Base-by-base conservation (phyloP, 768 basidiomycete genomes). In the Tremella fuciformis region DNA sequence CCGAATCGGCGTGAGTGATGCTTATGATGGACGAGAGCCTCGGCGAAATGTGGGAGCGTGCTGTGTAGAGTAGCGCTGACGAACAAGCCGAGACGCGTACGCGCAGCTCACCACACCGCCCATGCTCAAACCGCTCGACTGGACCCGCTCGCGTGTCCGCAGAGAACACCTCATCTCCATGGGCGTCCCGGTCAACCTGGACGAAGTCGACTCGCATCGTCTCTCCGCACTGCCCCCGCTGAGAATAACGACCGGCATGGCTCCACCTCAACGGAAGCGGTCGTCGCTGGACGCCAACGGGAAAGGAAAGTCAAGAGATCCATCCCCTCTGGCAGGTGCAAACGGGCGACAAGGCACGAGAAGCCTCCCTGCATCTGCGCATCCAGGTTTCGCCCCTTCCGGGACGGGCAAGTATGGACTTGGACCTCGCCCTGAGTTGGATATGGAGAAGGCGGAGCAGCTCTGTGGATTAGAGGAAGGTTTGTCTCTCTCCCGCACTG, bases 151-250 rank as follows among this genome's bases (percentile, higher is more conserved):
- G 57, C 84, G 88, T 44, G 91, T 91, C 73, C 84, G 93, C 56
- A 81, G 91, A 49, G 90, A 91, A 71, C 90, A 96, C 69, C 81
- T 97, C 49, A 94, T 94, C 60, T 79, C 89, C 13, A 84, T 97
- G 22, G 93, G 93, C 21, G 86, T 97, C 47, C 93, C 93, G 2
- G 89, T 97, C 53, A 97, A 97, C 71, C 81, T 97, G 6, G 93
- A 97, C 73, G 93, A 97, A 79, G 72, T 76, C 29, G 72, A 74
- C 25, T 70, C 76, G 0, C 71, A 75, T 41, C 62, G 66, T 19
- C 53, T 70, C 2, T 63, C 75, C 1, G 58, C 75, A 1, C 80
- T 94, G 37, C 92, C 92, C 2, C 82, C 86, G 18, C 80, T 94
- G 42, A 85, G 91, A 62, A 89, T 96, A 50, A 84, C 84, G 25